A percentile compares a stretch with the other conserved stretches of the same genome.
Evolutionary conservation across 2,329 filamentous ascomycete species (phyloP).

Genomic region (Penicillium vulpinum): DNA sequence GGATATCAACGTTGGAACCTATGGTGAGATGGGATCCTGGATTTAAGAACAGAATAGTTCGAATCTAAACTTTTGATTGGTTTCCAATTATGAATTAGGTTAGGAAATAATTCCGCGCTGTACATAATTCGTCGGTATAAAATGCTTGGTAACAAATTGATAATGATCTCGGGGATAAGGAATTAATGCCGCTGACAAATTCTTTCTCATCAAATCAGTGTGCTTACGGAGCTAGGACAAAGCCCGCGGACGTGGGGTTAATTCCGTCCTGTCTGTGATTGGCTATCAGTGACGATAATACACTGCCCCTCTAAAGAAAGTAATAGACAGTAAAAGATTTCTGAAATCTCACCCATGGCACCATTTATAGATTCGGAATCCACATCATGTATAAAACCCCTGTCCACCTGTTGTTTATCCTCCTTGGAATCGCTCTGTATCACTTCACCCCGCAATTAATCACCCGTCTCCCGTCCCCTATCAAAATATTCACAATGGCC

Average conservation of each 20-base stretch:
- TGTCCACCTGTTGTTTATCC: neutral
- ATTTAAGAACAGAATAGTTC: neutral
- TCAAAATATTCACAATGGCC: constrained; percentile 40
- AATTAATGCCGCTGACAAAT: neutral
- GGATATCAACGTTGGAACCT: neutral
- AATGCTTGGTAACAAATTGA: constrained; percentile 1
- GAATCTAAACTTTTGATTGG: neutral
- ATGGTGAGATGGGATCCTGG: neutral
- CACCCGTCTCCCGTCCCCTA: neutral
- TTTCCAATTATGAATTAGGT: too few relatives aligned
- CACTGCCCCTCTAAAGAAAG: neutral
- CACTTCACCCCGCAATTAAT: neutral
- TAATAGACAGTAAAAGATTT: neutral
- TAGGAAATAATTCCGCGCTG: neutral
- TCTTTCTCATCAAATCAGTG: neutral
- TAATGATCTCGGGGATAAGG: too few relatives aligned
- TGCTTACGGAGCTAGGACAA: neutral
- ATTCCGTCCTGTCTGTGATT: neutral
- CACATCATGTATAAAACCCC: constrained; percentile 1
- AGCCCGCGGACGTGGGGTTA: neutral
- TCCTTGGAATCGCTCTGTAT: neutral
- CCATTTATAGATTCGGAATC: neutral
- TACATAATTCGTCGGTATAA: neutral
- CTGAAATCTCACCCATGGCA: neutral
- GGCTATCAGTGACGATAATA: neutral